These are phyloP conservation scores for Taphrina pruni DNA, from an alignment of 1,139 yeast genomes.

Conservation along the genomic window DNA sequence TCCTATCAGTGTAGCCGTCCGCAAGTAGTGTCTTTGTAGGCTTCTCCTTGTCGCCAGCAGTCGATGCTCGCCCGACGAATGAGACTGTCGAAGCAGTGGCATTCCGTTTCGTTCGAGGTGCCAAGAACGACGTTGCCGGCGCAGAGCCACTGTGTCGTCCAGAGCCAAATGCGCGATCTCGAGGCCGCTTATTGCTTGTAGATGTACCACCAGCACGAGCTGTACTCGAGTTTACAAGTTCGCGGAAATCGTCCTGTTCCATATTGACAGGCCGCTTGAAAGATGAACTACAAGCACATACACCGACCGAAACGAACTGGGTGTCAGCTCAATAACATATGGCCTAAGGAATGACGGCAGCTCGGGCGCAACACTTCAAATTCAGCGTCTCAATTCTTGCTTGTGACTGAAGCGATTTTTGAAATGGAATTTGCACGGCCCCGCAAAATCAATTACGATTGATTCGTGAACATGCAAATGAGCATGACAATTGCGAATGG, in stretches of 20 bases:
- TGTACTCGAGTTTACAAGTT: conserved; percentile 9
- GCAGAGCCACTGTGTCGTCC: not conserved
- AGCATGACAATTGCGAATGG: no score
- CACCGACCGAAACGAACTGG: no score
- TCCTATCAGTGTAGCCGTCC: conserved; percentile 20
- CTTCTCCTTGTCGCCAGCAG: not conserved
- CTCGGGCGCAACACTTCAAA: no score
- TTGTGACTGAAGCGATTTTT: no score
- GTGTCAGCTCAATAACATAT: no score
- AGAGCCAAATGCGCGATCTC: conserved; percentile 9
- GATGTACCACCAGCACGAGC: not conserved
- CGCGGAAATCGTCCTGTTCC: conserved; percentile 42
- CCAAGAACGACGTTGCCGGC: not conserved
- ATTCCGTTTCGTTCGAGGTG: conserved; percentile 7
- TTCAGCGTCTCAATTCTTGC: no score
- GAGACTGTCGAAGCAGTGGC: not conserved
- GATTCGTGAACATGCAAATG: no score
- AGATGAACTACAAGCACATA: no score
- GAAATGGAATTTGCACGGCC: no score
- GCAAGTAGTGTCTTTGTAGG: conserved; percentile 19
- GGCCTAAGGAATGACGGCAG: no score
- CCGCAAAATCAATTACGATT: no score
- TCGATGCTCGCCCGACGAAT: not conserved
- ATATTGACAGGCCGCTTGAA: not conserved
- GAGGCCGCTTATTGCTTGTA: conserved; percentile 11